Evolutionary conservation across 495 filamentous ascomycete genomes (phyloP).

Genomic region (Trichocladium uniseriatum): DNA sequence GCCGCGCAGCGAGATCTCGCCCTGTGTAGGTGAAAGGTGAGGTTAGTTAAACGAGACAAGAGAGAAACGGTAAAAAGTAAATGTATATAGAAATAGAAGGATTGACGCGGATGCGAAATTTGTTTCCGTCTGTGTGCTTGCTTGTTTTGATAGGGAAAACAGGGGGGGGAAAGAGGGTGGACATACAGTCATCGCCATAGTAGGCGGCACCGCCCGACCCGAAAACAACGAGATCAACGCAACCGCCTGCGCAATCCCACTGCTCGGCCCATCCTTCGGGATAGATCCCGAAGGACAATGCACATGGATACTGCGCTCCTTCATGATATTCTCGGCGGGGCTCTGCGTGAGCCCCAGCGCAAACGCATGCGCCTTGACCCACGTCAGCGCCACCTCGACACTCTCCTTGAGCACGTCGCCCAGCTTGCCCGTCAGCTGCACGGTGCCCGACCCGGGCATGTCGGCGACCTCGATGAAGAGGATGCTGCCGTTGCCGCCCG

Average conservation of each 20-base stretch:
- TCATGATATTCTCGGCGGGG: constrained; percentile 89
- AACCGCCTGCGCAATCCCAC: constrained; percentile 88
- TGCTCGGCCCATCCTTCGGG: constrained; percentile 84
- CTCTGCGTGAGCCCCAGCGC: constrained; percentile 76
- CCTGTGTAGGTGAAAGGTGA: too few species aligned
- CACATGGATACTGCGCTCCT: constrained; percentile 86
- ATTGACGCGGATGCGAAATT: too few species aligned
- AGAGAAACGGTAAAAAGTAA: too few species aligned
- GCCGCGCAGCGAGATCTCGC: constrained; percentile 83
- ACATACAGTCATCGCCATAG: constrained; percentile 82
- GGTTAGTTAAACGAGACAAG: too few species aligned
- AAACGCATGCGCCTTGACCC: constrained; percentile 95
- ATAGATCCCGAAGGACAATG: constrained; percentile 94
- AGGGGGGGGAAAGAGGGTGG: not conserved
- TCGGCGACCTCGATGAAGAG: constrained; percentile 97
- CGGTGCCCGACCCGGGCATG: constrained; percentile 86
- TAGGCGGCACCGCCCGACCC: constrained; percentile 79
- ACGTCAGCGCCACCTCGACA: constrained; percentile 87
- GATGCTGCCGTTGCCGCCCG: constrained; percentile 89
- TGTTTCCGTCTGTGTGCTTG: too few species aligned
- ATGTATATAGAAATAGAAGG: too few species aligned
- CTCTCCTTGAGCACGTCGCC: constrained; percentile 96
- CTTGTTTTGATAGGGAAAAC: not conserved
- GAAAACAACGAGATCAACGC: constrained; percentile 87
- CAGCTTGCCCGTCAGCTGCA: constrained; percentile 98